phyloP scores from a whole-genome alignment of 306 rosid species.

The Phaseolus lunatus region DNA sequence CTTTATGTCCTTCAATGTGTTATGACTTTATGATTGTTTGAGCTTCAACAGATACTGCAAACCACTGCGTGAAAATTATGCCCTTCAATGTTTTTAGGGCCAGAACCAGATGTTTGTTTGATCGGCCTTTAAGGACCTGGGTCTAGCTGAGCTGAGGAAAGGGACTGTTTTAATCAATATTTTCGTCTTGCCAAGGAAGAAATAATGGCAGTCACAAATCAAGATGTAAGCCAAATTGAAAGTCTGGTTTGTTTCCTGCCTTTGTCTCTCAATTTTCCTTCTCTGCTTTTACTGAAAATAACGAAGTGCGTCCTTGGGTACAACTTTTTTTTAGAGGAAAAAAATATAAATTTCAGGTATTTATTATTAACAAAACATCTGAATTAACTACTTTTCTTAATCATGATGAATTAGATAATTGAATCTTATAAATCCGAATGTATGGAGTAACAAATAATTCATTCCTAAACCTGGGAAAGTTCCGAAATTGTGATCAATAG shows the following conservation, averaged over 20 bases:
- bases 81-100: background rate
- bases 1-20: constrained; percentile 28
- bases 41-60: background rate
- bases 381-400: no score
- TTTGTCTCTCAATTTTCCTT: background rate
- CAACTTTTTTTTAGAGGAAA: no score
- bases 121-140: background rate
- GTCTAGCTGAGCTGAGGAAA: background rate
- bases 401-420: no score
- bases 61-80: background rate
- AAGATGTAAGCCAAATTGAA: background rate
- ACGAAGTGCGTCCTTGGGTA: background rate
- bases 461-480: constrained; percentile 7
- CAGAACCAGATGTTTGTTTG: background rate
- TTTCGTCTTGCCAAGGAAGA: background rate
- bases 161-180: background rate
- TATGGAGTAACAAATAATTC: no score
- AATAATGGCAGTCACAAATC: background rate
- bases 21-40: constrained; percentile 16
- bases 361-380: no score
- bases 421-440: no score
- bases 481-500: constrained; percentile 1
- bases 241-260: background rate
- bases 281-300: background rate
- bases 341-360: no score